Evolutionary conservation across 768 basidiomycete species (phyloP).

Genomic region (Cystofilobasidium ferigula): DNA sequence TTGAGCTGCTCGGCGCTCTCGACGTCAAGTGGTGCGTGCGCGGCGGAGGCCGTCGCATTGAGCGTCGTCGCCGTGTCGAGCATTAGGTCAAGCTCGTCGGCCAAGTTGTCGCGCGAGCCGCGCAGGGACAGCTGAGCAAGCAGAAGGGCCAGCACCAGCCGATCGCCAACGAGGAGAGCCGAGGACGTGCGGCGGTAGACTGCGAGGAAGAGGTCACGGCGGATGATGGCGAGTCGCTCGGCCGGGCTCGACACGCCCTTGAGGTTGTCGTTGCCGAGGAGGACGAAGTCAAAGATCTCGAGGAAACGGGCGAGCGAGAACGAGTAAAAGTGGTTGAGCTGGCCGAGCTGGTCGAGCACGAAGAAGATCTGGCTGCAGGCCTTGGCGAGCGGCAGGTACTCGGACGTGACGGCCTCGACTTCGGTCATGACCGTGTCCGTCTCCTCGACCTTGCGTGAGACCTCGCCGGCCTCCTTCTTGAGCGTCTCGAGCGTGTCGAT

Average conservation of each 20-base stretch:
- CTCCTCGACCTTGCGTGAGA: constrained; percentile 89
- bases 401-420: constrained; percentile 86
- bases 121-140: constrained; percentile 80
- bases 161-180: constrained; percentile 77
- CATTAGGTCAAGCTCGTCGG: constrained; percentile 76
- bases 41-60: not conserved
- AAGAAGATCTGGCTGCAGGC: constrained; percentile 96
- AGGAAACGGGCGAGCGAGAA: constrained; percentile 97
- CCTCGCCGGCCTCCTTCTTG: constrained; percentile 91
- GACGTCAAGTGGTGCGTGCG: constrained; percentile 6
- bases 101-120: constrained; percentile 51
- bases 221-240: constrained; percentile 62
- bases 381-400: constrained; percentile 87
- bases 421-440: constrained; percentile 92
- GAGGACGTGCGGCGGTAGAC: constrained; percentile 82
- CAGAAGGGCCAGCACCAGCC: constrained; percentile 78
- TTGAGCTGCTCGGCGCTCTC: constrained; percentile 11
- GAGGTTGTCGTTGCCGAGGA: constrained; percentile 75
- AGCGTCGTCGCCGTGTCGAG: constrained; percentile 63
- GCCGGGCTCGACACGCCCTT: constrained; percentile 62
- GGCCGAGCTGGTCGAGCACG: constrained; percentile 83
- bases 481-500: constrained; percentile 90
- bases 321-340: constrained; percentile 95
- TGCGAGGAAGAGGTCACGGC: constrained; percentile 77
- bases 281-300: constrained; percentile 91